These are phyloP conservation scores for Botrytis paeoniae DNA, from an alignment of 2,329 filamentous ascomycete species.

Conservation along the genomic window DNA sequence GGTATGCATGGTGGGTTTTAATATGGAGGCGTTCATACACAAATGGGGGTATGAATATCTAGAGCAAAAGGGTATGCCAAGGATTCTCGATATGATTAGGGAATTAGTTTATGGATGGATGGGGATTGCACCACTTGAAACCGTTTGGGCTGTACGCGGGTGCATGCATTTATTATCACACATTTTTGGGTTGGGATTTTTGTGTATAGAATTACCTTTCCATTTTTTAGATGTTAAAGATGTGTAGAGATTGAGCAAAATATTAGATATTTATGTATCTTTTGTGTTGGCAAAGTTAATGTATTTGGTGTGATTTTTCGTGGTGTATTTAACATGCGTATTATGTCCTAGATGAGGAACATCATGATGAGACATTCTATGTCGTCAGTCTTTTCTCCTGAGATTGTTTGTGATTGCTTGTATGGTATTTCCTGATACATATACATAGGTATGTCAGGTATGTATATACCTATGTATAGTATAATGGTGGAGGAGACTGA, in stretches of 20 bases:
- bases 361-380: not conserved
- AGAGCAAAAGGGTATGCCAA: not conserved
- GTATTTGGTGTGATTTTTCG: not conserved
- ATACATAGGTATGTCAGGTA: too few species aligned
- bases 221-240: not conserved
- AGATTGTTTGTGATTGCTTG: too few species aligned
- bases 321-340: not conserved
- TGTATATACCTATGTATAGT: too few species aligned
- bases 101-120: not conserved
- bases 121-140: not conserved
- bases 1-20: not conserved
- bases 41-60: not conserved
- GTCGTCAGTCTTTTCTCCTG: too few species aligned
- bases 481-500: too few species aligned
- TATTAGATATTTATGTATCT: not conserved
- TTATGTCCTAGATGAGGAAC: not conserved
- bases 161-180: not conserved
- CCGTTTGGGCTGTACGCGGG: not conserved
- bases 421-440: too few species aligned
- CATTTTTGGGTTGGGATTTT: not conserved
- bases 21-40: not conserved
- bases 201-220: not conserved
- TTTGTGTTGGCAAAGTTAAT: not conserved
- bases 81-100: not conserved
- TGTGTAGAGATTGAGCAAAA: not conserved